Evolutionary conservation across 345 rosid species (phyloP), one percentile per base, ranked within the genome.

Genomic region (Populus pruinosa): DNA sequence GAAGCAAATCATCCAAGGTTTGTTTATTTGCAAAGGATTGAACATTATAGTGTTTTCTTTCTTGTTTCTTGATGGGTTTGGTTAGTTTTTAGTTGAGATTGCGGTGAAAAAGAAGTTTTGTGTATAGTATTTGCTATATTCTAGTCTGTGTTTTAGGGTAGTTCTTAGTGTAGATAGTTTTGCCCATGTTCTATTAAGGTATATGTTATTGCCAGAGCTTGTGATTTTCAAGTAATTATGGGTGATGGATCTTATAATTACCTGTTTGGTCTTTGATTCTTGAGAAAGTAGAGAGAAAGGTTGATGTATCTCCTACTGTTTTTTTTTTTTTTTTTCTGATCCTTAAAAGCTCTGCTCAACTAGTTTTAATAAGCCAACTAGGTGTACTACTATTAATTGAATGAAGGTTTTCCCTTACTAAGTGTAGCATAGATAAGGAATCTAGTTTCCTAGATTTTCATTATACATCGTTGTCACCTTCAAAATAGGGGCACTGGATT

Each of bases 1-100:
- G 83, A 77, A 93, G 93, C 89, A 92, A 90, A 84, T 91, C 99
- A 25, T 91, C 97, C 23, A 92, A 93, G 98, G 99, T 95, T 82
- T 80, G 83, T 79, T 62, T 43, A 11, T 5, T 33, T 67, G 33
- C 38, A 43, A 68, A 38, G 13, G 50, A n/a, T 49, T 74, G 50
- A 27, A 43, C 70, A 31, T 63, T 72, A 14, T 3, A 16, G 25
- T 38, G 10, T 43, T 44, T 76, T 70, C 29, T 63, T 73, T 79
- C 43, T 35, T 25, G 36, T 72, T 20, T 10, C 53, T 63, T 39
- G 39, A 21, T 23, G 29, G 50, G 5, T 63, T 62, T 64, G 29
- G 25, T 17, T 25, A 44, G 61, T 12, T 7, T 12, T 56, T 43
- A 13, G 49, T 35, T 71, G 56, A 38, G 63, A 47, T 53, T 78